Base-by-base conservation (phyloP, 805 yeast genomes). In the Tetrapisispora taiwanensis region DNA sequence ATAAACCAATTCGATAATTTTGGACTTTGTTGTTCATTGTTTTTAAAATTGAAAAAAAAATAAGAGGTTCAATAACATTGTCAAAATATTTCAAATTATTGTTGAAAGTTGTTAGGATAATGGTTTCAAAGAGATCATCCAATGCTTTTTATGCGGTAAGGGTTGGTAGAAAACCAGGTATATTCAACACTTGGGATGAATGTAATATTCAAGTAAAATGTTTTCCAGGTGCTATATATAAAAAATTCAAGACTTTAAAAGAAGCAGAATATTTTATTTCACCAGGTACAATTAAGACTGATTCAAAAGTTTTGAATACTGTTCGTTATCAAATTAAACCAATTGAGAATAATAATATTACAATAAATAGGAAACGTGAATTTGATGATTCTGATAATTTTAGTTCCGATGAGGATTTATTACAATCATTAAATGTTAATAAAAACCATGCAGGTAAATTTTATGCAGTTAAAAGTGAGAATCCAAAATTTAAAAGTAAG, bases 151-250 rank as follows among this genome's bases (percentile, higher is more conserved):
- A 79, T 50, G 84, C 82, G 0, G 84, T 79, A 1, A 68, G 63
- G 26, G 64, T 60, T 4, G 86, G 87, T 1, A 63, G 77, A 15
- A 45, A 48, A 2, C 54, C 63, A 1, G 95, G 95, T 0, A 67
- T 86, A 1, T 86, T 65, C 60, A 51, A 45, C 7, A 59, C 60
- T 17, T 87, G 95, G 95, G 56, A 58, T 1, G 76, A 71, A 4
- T 77, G 81, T 45, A 65, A 71, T 43, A 49, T 51, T 0, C 74
- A 76, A 37, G 83, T 79, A 0, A 50, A 54, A 7, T 86, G 89
- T 0, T 80, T 59, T 51, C 46, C 72, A 3, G 76, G 78, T 3
- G 82, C 87, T 7, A 53, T 57, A 13, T 80, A 57, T 62, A 82
- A 80, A 59, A 73, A 73, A 51, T 84, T 84, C 55, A 49, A 55